Conservation (phyloP, 768 basidiomycete genomes). For the Xerocomus potaroensis region DNA sequence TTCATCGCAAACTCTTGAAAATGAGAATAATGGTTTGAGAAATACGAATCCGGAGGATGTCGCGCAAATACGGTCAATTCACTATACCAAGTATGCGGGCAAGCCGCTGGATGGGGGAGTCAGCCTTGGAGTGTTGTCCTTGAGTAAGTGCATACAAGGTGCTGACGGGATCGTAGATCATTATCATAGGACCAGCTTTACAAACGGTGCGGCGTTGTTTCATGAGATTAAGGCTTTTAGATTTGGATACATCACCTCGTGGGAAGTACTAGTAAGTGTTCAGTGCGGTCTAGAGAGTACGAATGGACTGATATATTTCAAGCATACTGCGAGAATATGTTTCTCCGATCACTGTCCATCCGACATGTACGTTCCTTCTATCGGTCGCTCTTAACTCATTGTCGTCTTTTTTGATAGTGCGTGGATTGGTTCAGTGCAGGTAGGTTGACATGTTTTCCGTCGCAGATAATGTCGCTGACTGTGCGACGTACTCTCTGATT, state of each 20-base stretch:
- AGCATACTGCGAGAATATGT: constrained; percentile 56
- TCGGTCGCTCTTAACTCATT: not conserved
- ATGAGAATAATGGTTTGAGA: not conserved
- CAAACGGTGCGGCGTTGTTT: constrained; percentile 41
- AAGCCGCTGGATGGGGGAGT: constrained; percentile 29
- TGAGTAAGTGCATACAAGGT: constrained; percentile 16
- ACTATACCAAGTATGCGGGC: constrained; percentile 15
- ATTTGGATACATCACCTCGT: constrained; percentile 70
- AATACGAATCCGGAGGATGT: constrained; percentile 8
- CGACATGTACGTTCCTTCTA: constrained; percentile 41
- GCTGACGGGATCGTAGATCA: no score
- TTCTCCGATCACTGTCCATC: constrained; percentile 54
- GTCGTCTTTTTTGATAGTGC: constrained; percentile 44
- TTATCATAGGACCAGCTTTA: constrained; percentile 16
- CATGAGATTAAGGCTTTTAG: no score
- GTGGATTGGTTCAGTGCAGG: constrained; percentile 83
- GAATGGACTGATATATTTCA: constrained; percentile 44
- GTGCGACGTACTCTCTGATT: no score
- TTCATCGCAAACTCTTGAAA: constrained; percentile 12
- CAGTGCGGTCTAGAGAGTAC: not conserved
- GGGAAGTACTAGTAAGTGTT: constrained; percentile 64
- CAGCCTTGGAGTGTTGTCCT: constrained; percentile 30
- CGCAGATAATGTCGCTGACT: not conserved
- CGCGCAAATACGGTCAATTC: not conserved
- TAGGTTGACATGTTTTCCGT: constrained; percentile 14